Evolutionary conservation across 176 grass and related monocot species (phyloP), one percentile per base, ranked within the genome.

Genomic region (Aegilops tauschii): DNA sequence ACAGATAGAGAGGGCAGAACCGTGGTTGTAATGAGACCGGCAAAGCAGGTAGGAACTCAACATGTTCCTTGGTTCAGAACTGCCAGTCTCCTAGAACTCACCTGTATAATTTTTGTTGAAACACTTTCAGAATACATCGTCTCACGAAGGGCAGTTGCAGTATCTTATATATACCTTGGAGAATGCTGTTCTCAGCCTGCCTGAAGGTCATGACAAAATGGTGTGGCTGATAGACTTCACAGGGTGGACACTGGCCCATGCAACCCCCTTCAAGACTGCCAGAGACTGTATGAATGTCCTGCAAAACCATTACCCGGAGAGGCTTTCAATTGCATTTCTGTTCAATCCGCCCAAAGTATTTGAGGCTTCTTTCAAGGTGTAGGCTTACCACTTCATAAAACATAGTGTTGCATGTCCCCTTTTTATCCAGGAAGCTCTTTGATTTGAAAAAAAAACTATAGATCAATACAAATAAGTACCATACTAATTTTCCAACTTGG

Each of bases 201-300:
- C 94, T 66, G 94, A 93, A 76, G 87, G 83, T 23, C 90, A 94
- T 62, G 94, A 90, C 16, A 95, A 99, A 85, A 96, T 99, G 90
- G 69, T 94, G 49, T 99, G 94, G 94, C 66, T 99, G 80, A 93
- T 99, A 86, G 94, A 99, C 85, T 99, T 99, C 82, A 96, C 89
- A 39, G 92, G 97, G 80, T 96, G 97, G 94, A 96, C 97, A 74
- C 71, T 96, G 25, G 86, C 79, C 23, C 94, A 96, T 52, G 85
- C 94, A 1, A 86, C 83, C 54, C 92, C 94, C 20, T 90, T 99
- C 65, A 99, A 90, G 81, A 96, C 92, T 58, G 88, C 92, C 50
- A 77, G 92, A 85, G 92, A 99, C 75, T 67, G 80, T 18, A 18
- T 81, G 31, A 93, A 90, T 69, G 80, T 99, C 64, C 86, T 96